Evolutionary conservation across 176 grass and related monocot species (phyloP).

Genomic region (Aegilops sharonensis): DNA sequence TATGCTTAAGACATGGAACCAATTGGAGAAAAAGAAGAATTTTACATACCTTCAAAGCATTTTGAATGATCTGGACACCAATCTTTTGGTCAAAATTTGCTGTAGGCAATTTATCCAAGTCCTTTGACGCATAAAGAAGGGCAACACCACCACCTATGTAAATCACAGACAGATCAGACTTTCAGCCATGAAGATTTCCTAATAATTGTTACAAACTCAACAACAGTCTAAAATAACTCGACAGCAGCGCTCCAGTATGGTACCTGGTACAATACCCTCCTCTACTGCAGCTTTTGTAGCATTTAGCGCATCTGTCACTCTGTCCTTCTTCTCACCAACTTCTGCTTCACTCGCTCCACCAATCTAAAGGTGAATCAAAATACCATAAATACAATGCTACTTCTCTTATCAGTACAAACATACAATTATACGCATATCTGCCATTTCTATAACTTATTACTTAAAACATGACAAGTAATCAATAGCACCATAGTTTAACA

Average conservation of each 20-base stretch:
- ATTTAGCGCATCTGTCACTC: conserved; percentile 58
- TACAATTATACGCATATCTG: background rate
- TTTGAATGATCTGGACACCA: conserved; percentile 98
- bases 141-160: conserved; percentile 84
- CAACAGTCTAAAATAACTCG: background rate
- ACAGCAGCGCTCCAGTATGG: background rate
- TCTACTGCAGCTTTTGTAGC: conserved; percentile 66
- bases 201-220: background rate
- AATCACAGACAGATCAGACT: background rate
- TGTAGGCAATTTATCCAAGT: conserved; percentile 73
- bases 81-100: conserved; percentile 96
- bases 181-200: background rate
- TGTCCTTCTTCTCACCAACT: conserved; percentile 61
- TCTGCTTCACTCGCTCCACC: conserved; percentile 58
- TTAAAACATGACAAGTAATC: background rate
- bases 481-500: background rate
- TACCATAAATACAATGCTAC: background rate
- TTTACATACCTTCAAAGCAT: conserved; percentile 56
- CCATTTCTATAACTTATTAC: background rate
- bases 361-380: conserved; percentile 32
- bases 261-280: conserved; percentile 63
- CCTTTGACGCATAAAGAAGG: conserved; percentile 90
- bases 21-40: background rate
- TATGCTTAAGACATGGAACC: background rate
- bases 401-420: background rate